Conservation (phyloP, 208 protist genomes). For the Crithidia mellificae region DNA sequence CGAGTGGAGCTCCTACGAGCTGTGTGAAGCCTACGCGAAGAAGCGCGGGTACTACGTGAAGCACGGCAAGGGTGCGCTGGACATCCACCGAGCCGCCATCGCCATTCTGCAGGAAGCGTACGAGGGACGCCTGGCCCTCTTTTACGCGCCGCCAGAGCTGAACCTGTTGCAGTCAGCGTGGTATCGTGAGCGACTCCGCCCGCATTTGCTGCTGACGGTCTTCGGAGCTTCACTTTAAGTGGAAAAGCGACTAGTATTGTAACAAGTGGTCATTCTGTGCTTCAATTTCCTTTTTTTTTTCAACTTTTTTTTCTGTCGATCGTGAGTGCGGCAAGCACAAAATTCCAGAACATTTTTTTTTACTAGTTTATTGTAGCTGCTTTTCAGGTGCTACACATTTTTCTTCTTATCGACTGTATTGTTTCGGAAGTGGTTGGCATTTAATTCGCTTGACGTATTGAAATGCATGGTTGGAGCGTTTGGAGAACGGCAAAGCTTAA, state of each 20-base stretch:
- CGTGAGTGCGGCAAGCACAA: too few species aligned
- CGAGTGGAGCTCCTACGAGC: constrained; percentile 84
- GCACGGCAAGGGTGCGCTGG: constrained; percentile 81
- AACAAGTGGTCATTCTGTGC: too few species aligned
- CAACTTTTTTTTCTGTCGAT: too few species aligned
- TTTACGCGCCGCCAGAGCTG: constrained; percentile 80
- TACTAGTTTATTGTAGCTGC: too few species aligned
- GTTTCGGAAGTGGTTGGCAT: too few species aligned
- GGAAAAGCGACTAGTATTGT: too few species aligned
- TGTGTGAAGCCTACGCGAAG: constrained; percentile 92
- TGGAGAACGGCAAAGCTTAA: too few species aligned
- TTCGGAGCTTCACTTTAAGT: constrained; percentile 28
- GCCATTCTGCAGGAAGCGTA: constrained; percentile 89
- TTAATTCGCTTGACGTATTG: too few species aligned
- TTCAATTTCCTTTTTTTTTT: constrained; percentile 16
- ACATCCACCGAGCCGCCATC: constrained; percentile 90
- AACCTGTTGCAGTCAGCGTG: constrained; percentile 51
- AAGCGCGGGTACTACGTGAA: constrained; percentile 88
- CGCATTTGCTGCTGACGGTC: constrained; percentile 42
- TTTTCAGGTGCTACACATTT: too few species aligned
- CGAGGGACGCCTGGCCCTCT: constrained; percentile 84
- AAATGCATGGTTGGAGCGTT: too few species aligned
- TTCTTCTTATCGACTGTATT: too few species aligned
- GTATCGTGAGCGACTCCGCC: constrained; percentile 47
- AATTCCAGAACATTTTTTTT: too few species aligned